phyloP scores from a whole-genome alignment of 2,329 filamentous ascomycete species.

The Moelleriella libera region DNA sequence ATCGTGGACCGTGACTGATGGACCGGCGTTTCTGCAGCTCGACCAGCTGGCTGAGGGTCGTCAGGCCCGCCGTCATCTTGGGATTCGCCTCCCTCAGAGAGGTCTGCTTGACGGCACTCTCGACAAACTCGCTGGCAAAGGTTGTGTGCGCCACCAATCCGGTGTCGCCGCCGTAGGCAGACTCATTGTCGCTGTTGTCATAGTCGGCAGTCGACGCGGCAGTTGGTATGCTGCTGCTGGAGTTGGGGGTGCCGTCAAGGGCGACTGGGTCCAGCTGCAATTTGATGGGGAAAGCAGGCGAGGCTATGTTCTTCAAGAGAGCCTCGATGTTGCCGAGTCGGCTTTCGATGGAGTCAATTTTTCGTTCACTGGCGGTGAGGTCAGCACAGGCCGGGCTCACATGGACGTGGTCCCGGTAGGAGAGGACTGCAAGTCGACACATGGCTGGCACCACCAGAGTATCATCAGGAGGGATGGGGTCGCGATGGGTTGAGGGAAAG shows the following conservation, averaged over 20 bases:
- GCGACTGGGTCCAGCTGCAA: slow-evolving; percentile 9
- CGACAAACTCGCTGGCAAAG: slow-evolving; percentile 40
- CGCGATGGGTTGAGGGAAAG: too few relatives aligned
- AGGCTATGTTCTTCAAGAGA: slow-evolving; percentile 24
- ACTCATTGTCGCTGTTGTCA: slow-evolving; percentile 25
- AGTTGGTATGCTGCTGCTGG: slow-evolving; percentile 10
- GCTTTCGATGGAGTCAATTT: slow-evolving; percentile 34
- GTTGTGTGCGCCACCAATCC: slow-evolving; percentile 34
- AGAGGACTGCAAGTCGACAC: too few relatives aligned
- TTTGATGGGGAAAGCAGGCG: slow-evolving; percentile 8
- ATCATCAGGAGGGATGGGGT: too few relatives aligned
- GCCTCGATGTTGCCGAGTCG: slow-evolving; percentile 29
- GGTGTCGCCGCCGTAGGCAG: slow-evolving; percentile 31
- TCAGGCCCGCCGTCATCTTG: slow-evolving; percentile 37
- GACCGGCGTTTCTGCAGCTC: slow-evolving; percentile 30
- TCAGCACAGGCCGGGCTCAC: background rate
- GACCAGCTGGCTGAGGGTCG: slow-evolving; percentile 37
- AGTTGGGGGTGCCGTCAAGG: slow-evolving; percentile 11
- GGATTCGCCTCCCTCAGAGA: slow-evolving; percentile 30
- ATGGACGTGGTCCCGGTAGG: too few relatives aligned
- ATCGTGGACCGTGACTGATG: slow-evolving; percentile 26
- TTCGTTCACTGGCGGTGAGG: slow-evolving; percentile 27
- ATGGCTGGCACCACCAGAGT: too few relatives aligned
- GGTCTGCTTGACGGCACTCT: slow-evolving; percentile 34
- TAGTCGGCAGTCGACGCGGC: slow-evolving; percentile 17